phyloP scores from a whole-genome alignment of 192 early-diverging fungal species.

The Backusella psychrophila region DNA sequence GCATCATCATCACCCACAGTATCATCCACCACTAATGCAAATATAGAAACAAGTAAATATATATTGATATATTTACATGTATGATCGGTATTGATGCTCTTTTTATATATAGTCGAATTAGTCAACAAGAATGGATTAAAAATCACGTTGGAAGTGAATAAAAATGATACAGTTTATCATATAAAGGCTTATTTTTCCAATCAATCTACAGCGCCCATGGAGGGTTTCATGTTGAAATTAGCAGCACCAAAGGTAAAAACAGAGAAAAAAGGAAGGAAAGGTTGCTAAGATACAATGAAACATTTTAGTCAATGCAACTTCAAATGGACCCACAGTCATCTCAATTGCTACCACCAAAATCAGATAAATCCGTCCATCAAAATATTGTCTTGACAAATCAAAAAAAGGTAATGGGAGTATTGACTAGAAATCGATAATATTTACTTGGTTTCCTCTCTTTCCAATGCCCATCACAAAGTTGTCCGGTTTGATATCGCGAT shows the following conservation, averaged over 20 bases:
- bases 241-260: constrained; percentile 46
- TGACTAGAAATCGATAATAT: constrained; percentile 74
- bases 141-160: constrained; percentile 37
- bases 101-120: constrained; percentile 23
- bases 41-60: background rate
- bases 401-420: constrained; percentile 9
- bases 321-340: constrained; percentile 47
- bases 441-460: constrained; percentile 78
- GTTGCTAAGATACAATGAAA: background rate
- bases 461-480: constrained; percentile 91
- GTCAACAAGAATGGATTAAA: constrained; percentile 48
- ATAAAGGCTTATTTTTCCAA: constrained; percentile 50
- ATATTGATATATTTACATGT: background rate
- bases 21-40: background rate
- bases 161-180: constrained; percentile 17
- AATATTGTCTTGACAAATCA: constrained; percentile 36
- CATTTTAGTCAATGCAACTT: constrained; percentile 38
- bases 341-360: constrained; percentile 35
- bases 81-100: background rate
- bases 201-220: constrained; percentile 39
- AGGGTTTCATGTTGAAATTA: constrained; percentile 37
- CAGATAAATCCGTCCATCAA: constrained; percentile 37
- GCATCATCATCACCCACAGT: no score
- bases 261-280: background rate
- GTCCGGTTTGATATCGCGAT: constrained; percentile 87